Conservation (phyloP, 2,329 filamentous ascomycete species). For the Colletotrichum theobromicola region DNA sequence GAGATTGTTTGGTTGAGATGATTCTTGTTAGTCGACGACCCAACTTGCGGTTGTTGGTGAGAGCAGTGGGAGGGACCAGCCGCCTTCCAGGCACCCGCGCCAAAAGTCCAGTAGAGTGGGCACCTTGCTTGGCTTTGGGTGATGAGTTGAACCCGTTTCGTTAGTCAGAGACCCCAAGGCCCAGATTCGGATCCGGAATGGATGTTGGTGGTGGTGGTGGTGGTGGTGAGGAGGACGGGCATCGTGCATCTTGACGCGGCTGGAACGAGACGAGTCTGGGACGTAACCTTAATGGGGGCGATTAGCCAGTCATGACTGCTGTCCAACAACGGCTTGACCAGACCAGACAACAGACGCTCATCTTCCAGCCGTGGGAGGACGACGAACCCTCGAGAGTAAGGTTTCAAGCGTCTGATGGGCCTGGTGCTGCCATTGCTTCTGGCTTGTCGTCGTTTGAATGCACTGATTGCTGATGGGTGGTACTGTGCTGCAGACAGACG, state of each 20-base stretch:
- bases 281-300: slow-evolving; percentile 13
- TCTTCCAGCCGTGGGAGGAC: background rate
- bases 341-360: background rate
- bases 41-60: background rate
- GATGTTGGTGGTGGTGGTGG: background rate
- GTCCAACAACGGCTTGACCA: background rate
- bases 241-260: slow-evolving; percentile 10
- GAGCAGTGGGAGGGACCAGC: background rate
- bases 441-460: background rate
- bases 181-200: slow-evolving; percentile 8
- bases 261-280: slow-evolving; percentile 22
- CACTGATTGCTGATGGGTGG: background rate
- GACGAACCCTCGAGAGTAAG: background rate
- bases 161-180: background rate
- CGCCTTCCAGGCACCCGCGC: background rate
- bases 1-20: background rate
- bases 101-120: background rate
- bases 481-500: background rate
- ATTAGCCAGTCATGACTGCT: slow-evolving; percentile 2
- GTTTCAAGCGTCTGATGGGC: background rate
- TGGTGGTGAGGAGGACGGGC: background rate
- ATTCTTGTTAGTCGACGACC: background rate
- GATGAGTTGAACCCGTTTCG: background rate
- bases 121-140: background rate
- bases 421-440: background rate